phyloP scores from a whole-genome alignment of 106 monocot species.

The Narthecium ossifragum region DNA sequence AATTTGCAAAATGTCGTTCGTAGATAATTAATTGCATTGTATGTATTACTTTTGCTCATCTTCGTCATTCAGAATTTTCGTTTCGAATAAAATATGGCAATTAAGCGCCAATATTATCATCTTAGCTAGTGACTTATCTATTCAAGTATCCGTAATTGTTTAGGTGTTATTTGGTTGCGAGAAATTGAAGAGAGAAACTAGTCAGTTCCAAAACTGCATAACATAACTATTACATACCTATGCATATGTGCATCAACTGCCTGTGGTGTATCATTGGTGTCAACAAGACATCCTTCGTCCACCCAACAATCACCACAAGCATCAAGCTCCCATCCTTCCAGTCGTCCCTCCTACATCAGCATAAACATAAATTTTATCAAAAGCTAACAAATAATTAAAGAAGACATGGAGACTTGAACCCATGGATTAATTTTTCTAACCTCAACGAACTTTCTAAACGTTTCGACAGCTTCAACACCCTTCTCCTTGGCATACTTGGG shows the following conservation, averaged over 20 bases:
- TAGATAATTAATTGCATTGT: too few species aligned
- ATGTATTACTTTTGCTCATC: too few species aligned
- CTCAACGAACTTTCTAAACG: slow-evolving; percentile 35
- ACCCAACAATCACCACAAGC: slow-evolving; percentile 59
- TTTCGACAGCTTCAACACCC: slow-evolving; percentile 34
- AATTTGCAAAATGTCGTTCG: too few species aligned
- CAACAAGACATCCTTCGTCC: slow-evolving; percentile 45
- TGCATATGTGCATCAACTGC: slow-evolving; percentile 59
- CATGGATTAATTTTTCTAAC: slow-evolving; percentile 13
- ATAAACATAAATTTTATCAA: background rate
- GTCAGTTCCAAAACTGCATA: too few species aligned
- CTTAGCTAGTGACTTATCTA: too few species aligned
- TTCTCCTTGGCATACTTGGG: slow-evolving; percentile 39
- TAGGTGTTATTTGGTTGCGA: too few species aligned
- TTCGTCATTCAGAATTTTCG: too few species aligned
- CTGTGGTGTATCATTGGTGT: slow-evolving; percentile 32
- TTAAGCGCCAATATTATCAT: too few species aligned
- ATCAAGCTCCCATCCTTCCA: slow-evolving; percentile 45
- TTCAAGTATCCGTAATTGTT: too few species aligned
- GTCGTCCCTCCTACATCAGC: slow-evolving; percentile 23
- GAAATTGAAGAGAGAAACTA: too few species aligned
- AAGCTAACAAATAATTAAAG: background rate
- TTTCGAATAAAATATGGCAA: too few species aligned
- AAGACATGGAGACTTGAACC: background rate
- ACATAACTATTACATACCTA: slow-evolving; percentile 33